Evolutionary conservation across 345 rosid species (phyloP).

Genomic region (Moringa oleifera): DNA sequence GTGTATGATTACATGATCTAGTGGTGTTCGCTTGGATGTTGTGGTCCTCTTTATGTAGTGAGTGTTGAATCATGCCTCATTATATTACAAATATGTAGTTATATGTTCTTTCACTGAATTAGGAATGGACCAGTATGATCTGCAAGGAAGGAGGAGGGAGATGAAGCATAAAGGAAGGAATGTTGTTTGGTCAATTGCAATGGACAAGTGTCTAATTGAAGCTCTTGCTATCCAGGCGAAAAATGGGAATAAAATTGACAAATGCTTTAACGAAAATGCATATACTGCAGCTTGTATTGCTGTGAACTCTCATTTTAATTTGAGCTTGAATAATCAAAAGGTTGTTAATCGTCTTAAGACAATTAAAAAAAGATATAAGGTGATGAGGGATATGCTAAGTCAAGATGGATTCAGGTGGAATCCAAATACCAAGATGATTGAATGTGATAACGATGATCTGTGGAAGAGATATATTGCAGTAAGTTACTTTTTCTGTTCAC

Average conservation of each 20-base stretch:
- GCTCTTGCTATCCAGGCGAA: conserved; percentile 77
- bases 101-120: conserved; percentile 3
- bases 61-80: no score
- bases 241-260: conserved; percentile 77
- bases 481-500: conserved; percentile 13
- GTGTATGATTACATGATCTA: no score
- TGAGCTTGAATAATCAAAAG: conserved; percentile 76
- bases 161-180: conserved; percentile 85
- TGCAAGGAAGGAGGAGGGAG: conserved; percentile 52
- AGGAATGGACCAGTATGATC: conserved; percentile 68
- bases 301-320: conserved; percentile 59
- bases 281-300: conserved; percentile 74
- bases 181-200: conserved; percentile 83
- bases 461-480: conserved; percentile 82
- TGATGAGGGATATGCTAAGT: conserved; percentile 66
- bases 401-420: conserved; percentile 84
- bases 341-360: conserved; percentile 83
- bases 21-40: no score
- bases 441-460: conserved; percentile 63
- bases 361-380: conserved; percentile 79
- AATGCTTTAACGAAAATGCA: conserved; percentile 74
- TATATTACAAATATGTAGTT: no score
- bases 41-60: no score
- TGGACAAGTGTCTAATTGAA: conserved; percentile 88
- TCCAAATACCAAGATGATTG: conserved; percentile 57